Evolutionary conservation across 1,139 yeast species (phyloP), one percentile per base, ranked within the genome.

Genomic region (Geotrichum aggregatum): DNA sequence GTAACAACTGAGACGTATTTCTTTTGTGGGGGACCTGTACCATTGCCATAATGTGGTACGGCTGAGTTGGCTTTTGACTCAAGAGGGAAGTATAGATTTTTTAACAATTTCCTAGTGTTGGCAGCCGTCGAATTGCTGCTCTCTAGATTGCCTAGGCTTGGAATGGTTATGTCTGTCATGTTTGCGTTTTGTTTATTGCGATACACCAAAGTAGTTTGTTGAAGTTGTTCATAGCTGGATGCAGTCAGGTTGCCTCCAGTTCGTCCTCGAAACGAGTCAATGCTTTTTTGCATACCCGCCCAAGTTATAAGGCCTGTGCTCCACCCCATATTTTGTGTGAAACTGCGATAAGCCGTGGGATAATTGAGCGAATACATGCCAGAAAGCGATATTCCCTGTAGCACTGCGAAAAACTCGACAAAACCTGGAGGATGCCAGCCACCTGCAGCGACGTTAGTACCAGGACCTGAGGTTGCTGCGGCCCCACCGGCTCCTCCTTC

Each of bases 291-390:
- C 59, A 68, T 52, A 3, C 61, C 62, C 10, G 49, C 54, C 70
- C 71, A 68, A 14, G 66, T 59, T 28, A 67, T 58, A 46, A 65
- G 56, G 5, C 68, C 69, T 13, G 60, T 54, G 10, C 66, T 59
- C 72, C 72, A 68, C 19, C 66, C 69, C 42, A 68, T 59, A 54
- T 68, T 68, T 31, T 62, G 61, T 4, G 69, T 52, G 49, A 68
- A 68, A 34, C 62, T 56, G 43, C 64, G 56, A 52, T 67, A 68
- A 1, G 66, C 64, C 4, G 57, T 50, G 7, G 72, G 72, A 52
- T 67, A 68, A 21, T 60, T 54, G 31, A 68, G 58, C 5, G 69
- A 60, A 53, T 66, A 61, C 64, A 68, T 64, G 16, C 71, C 71
- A n/a, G 63, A 59, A 26, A 62, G 55, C 2, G 71, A 68, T 42